Evolutionary conservation across 169 alveolate species (phyloP).

Genomic region (Prorocentrum cordatum): DNA sequence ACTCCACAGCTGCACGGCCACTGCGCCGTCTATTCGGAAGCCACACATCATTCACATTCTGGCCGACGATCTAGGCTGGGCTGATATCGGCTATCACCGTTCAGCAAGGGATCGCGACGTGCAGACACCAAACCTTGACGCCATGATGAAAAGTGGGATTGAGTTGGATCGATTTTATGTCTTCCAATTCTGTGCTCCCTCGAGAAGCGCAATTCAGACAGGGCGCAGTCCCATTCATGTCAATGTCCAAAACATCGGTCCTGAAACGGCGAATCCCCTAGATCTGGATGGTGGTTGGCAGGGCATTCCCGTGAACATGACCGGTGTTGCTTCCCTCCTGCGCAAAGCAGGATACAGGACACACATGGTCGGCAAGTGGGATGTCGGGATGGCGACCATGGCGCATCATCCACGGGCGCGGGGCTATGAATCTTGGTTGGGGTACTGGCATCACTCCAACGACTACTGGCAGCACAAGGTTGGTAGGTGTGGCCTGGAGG

Average conservation of each 20-base stretch:
- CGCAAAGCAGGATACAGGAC: slow-evolving; percentile 20
- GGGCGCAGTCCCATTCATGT: slow-evolving; percentile 46
- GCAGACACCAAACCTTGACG: slow-evolving; percentile 19
- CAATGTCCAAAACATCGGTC: slow-evolving; percentile 30
- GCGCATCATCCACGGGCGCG: slow-evolving; percentile 36
- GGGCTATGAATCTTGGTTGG: slow-evolving; percentile 42
- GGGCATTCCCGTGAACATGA: slow-evolving; percentile 56
- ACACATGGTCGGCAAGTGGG: slow-evolving; percentile 48
- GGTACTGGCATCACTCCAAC: slow-evolving; percentile 46
- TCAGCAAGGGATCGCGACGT: background rate
- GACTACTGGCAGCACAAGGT: slow-evolving; percentile 6
- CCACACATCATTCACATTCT: slow-evolving; percentile 44
- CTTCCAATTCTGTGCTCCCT: slow-evolving; percentile 36
- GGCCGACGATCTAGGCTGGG: slow-evolving; percentile 53
- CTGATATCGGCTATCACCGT: slow-evolving; percentile 41
- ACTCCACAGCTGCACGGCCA: too few relatives aligned
- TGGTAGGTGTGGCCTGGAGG: background rate
- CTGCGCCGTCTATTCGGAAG: too few relatives aligned
- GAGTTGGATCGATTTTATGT: slow-evolving; percentile 38
- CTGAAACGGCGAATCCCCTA: slow-evolving; percentile 2
- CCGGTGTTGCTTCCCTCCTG: slow-evolving; percentile 12
- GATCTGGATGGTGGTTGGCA: slow-evolving; percentile 27
- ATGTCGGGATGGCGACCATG: slow-evolving; percentile 38
- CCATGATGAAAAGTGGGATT: slow-evolving; percentile 10
- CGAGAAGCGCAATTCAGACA: slow-evolving; percentile 57